Percentiles rank a stretch among this genome's conserved stretches.
phyloP scores from a whole-genome alignment of 805 yeast species.

The Nakazawaea siamensis region DNA sequence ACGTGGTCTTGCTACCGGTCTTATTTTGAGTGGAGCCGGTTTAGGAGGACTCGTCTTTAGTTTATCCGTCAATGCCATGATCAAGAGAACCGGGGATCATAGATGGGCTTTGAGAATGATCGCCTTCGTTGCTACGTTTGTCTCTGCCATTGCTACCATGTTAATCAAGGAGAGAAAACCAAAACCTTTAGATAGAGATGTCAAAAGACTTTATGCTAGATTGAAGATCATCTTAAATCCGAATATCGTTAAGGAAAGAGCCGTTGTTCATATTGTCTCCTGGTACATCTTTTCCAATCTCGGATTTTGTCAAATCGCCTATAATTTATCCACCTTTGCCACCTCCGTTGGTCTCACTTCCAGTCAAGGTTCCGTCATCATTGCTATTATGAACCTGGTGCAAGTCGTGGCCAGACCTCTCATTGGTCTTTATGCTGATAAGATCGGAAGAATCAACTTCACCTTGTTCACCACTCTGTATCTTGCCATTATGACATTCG shows the following conservation, averaged over 20 bases:
- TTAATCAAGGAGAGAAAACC: neutral
- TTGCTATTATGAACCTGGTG: conserved; percentile 36
- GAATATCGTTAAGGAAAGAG: conserved; percentile 12
- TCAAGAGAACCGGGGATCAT: conserved; percentile 27
- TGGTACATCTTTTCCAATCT: conserved; percentile 26
- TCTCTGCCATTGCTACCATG: neutral
- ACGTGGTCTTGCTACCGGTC: conserved; percentile 33
- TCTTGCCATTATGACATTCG: conserved; percentile 28
- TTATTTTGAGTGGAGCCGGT: conserved; percentile 32
- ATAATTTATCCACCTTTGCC: conserved; percentile 38
- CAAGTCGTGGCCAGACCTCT: conserved; percentile 44
- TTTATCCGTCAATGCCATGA: conserved; percentile 25
- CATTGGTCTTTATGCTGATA: conserved; percentile 37
- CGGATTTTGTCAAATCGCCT: conserved; percentile 35
- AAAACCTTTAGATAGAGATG: neutral
- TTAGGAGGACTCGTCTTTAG: conserved; percentile 30
- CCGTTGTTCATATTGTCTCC: conserved; percentile 13
- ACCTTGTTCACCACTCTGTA: conserved; percentile 26
- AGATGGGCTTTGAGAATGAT: conserved; percentile 31
- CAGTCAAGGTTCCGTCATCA: conserved; percentile 33
- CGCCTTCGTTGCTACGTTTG: conserved; percentile 22
- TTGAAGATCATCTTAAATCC: conserved; percentile 11
- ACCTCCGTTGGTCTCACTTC: conserved; percentile 36
- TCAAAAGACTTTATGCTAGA: conserved; percentile 10
- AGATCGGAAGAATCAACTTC: conserved; percentile 36